Evolutionary conservation across 192 early-diverging fungal species (phyloP).

Genomic region (Fimicolochytrium jonesii): DNA sequence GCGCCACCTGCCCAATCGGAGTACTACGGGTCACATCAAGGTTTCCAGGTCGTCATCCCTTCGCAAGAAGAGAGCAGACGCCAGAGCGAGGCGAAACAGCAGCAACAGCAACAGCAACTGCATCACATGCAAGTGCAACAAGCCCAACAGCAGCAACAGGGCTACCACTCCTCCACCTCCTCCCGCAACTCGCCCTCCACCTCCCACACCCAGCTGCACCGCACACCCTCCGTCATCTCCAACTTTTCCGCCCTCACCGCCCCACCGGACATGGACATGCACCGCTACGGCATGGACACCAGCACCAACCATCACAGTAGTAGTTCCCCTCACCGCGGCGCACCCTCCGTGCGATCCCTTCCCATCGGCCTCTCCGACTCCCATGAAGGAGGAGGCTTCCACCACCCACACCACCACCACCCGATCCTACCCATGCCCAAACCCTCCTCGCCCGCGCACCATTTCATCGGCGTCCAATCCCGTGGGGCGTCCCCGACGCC

Average conservation of each 20-base stretch:
- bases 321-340: neutral
- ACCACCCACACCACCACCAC: neutral
- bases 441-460: neutral
- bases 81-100: neutral
- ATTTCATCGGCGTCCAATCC: neutral
- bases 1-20: neutral
- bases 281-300: neutral
- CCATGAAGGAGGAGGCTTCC: neutral
- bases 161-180: neutral
- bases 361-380: conserved; percentile 10
- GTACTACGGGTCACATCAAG: neutral
- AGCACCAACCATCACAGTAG: neutral
- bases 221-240: conserved; percentile 16
- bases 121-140: too few relatives aligned
- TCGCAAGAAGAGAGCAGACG: neutral
- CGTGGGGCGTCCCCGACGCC: neutral
- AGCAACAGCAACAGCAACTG: neutral
- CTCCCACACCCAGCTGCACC: conserved; percentile 3
- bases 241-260: conserved; percentile 9
- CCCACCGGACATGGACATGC: conserved; percentile 6
- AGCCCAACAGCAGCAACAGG: neutral
- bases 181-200: neutral
- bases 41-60: neutral
- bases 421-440: conserved; percentile 5
- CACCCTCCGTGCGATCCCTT: neutral